Evolutionary conservation across 345 rosid genomes (phyloP), one percentile per base, ranked within the genome.

Genomic region (Gossypium sturtianum): DNA sequence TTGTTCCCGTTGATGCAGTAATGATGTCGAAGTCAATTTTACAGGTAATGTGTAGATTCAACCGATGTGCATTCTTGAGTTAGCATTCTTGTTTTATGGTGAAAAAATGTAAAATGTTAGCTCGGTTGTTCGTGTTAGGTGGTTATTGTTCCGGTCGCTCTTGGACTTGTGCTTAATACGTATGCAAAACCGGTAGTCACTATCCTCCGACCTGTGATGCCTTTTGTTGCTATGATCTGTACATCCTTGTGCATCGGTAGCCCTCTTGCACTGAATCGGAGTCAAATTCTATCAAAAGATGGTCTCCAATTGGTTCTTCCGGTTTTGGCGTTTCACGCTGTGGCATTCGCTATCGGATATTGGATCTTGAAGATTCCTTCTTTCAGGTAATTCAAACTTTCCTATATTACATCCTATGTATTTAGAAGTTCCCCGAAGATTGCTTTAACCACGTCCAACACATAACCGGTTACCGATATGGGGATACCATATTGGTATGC

Each of bases 11-110:
- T 72, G 92, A 94, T 81, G 93, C 93, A 6, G 20, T 90, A 56
- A 97, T 97, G n/a, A 94, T 92, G 97, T 88, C 97, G 7, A 94
- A 86, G 85, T 92, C 97, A 44, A 94, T 94, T 77, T 80, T 92
- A 79, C 97, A 94, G 93, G 98, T 93, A 23, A 22, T 11, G 17
- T 15, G 19, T 29, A 47, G 38, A 69, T 80, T 69, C 27, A 34
- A 47, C 56, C 49, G 49, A 54, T 16, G 67, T 25, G 29, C 66
- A 6, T 48, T 7, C 22, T 53, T 17, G 38, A 57, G n/a, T 51
- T 10, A 47, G 66, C 3, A 58, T 66, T 66, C 58, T 61, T 68
- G 49, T 43, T 75, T n/a, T 27, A 44, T 58, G 51, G 38, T 29
- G 38, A 4, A 29, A 29, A 25, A 43, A 25, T 44, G 60, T 19